Evolutionary conservation across 164 flowering plant species (phyloP), one percentile per base, ranked within the genome.

Genomic region (Sedum album): DNA sequence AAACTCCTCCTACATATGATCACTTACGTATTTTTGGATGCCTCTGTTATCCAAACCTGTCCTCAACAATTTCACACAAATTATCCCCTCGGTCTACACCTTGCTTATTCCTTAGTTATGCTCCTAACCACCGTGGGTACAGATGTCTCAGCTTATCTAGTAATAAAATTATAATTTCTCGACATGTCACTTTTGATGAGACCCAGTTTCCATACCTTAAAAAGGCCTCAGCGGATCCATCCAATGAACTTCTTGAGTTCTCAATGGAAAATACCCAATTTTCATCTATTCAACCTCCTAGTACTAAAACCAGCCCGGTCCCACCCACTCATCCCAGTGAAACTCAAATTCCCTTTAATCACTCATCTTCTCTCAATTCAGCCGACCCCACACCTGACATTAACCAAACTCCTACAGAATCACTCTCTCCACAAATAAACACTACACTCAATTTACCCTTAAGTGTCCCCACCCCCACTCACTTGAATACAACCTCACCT

Each of bases 271-370:
- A 71, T 75, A 74, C 57, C 90, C 78, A 71, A 89, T 93, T 66
- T 86, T 91, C 75, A 4, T 21, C n/a, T 4, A 17, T 20, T 18
- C 6, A 89, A n/a, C n/a, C n/a, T n/a, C n/a, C n/a, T n/a, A n/a
- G n/a, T n/a, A n/a, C n/a, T n/a, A n/a, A n/a, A n/a, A n/a, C n/a
- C n/a, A n/a, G n/a, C n/a, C 53, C 53, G 6, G 6, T 17, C 23
- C n/a, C 23, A 48, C n/a, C n/a, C 23, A 5, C 23, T 18, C 10
- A 5, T 8, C 17, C 10, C 11, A 42, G 5, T 42, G 10, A 9
- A 96, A 74, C 89, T 96, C 46, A 90, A 71, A 46, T 90, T 90
- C 77, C 90, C 98, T 78, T 90, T 89, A 39, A 96, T 96, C 79
- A 88, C 88, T 79, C 60, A 42, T 42, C 17, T 42, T 10, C 46